Base-by-base conservation (phyloP, 768 basidiomycete genomes). In the Boletus subcaerulescens region DNA sequence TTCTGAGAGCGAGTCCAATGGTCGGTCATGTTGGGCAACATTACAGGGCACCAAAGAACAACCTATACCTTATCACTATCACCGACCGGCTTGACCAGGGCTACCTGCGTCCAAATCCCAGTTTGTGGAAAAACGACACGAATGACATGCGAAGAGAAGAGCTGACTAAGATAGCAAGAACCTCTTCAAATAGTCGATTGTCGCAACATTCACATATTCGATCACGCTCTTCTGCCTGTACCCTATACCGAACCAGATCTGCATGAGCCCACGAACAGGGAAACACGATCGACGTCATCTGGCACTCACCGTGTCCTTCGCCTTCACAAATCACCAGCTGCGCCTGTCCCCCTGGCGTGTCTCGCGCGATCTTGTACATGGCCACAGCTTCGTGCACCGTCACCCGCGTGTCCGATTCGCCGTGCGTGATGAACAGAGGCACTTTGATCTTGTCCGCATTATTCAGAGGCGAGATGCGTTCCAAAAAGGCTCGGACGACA, bases 201-300 rank as follows among this genome's bases (percentile, higher is more conserved):
- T 73, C 14, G 74, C 69, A 3, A 72, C 76, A 32, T 76, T 74
- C 42, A 71, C 70, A 40, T 69, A 77, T 53, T 77, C 75, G 26
- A 77, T 74, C 22, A 76, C 73, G 33, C 70, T 74, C 68, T 74
- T 76, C 58, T 77, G 75, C 58, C 59, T 73, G 64, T 77, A 77
- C 8, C 75, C 76, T 74, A 50, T 11, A 54, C 9, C 47, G 6
- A 52, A 38, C 11, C 18, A n/a, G 20, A 13, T 42, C 15, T 12
- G n/a, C 45, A 17, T 61, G 15, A 64, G 58, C 26, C 38, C 45
- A 32, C 31, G 11, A 29, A 33, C 13, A 17, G 36, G 7, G 32
- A 46, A 26, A 36, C 4, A 26, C 14, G 35, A 31, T 9, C 24
- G 29, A 47, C 17, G 17, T 44, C n/a, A 26, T 5, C 15, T 20